These are phyloP conservation scores for Candida bentonensis DNA, from an alignment of 805 yeast genomes.

Conservation along the genomic window DNA sequence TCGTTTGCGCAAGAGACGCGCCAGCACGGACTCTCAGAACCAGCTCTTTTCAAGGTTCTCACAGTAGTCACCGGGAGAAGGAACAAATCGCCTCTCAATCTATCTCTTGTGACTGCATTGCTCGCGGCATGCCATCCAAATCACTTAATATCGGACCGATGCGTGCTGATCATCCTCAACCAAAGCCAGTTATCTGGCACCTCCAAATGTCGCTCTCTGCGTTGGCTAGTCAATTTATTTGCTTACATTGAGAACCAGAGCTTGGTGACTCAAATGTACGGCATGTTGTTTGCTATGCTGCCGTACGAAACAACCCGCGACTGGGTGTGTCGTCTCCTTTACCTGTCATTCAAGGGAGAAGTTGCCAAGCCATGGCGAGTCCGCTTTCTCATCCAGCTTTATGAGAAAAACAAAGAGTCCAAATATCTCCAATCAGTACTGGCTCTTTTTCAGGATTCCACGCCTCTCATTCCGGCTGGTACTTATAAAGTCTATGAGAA, in stretches of 20 bases:
- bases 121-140: neutral
- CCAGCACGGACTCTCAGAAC: neutral
- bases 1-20: neutral
- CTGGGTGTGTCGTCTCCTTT: slow-evolving; percentile 13
- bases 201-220: slow-evolving; percentile 9
- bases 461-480: slow-evolving; percentile 16
- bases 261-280: slow-evolving; percentile 7
- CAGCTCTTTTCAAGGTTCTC: neutral
- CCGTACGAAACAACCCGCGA: slow-evolving; percentile 9
- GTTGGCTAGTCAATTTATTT: slow-evolving; percentile 10
- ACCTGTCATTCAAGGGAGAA: slow-evolving; percentile 6
- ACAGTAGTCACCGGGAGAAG: neutral
- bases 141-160: neutral
- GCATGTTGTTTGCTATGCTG: slow-evolving; percentile 11
- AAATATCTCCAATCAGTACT: slow-evolving; percentile 14
- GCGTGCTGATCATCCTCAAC: neutral
- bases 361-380: slow-evolving; percentile 14
- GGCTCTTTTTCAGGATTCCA: slow-evolving; percentile 12
- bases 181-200: neutral
- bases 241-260: slow-evolving; percentile 9
- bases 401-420: slow-evolving; percentile 11
- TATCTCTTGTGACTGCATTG: neutral
- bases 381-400: slow-evolving; percentile 10
- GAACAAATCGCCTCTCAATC: neutral
- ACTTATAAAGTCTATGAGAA: slow-evolving; percentile 15